phyloP scores from a whole-genome alignment of 805 yeast genomes.

The Komagataella kurtzmanii region DNA sequence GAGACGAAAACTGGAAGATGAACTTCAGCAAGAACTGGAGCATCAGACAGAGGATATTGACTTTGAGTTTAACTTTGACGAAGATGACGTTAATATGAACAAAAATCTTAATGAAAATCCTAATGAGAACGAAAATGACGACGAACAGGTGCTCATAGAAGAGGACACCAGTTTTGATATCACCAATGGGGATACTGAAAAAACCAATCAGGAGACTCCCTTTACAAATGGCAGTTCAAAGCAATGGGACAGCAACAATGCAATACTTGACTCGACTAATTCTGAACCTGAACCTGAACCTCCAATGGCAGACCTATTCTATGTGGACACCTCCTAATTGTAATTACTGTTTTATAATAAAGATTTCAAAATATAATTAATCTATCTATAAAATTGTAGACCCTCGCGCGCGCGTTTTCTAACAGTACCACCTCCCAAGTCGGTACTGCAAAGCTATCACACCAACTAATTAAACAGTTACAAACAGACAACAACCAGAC shows the following conservation, averaged over 20 bases:
- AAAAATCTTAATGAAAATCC: not conserved
- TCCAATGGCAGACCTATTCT: not conserved
- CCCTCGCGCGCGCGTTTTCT: not conserved
- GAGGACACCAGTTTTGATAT: not conserved
- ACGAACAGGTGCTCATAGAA: conserved; percentile 10
- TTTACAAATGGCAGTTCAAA: not conserved
- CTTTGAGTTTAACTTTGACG: conserved; percentile 9
- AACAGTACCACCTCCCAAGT: not conserved
- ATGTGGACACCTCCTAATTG: not conserved
- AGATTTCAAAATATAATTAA: too few species aligned
- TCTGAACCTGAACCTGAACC: not conserved
- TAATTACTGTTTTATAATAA: too few species aligned
- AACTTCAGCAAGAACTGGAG: conserved; percentile 4
- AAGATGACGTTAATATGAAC: not conserved
- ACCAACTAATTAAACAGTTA: not conserved
- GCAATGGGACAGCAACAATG: not conserved
- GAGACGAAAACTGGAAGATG: conserved; percentile 13
- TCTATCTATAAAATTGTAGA: not conserved
- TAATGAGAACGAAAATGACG: conserved; percentile 2
- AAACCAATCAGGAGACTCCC: not conserved
- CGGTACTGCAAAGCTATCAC: not conserved
- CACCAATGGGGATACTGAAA: conserved; percentile 1
- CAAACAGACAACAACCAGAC: not conserved
- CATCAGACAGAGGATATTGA: conserved; percentile 8
- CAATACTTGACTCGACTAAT: not conserved